Evolutionary conservation across 441 rosid genomes (phyloP), one percentile per base, ranked within the genome.

Genomic region (Syzygium malaccense): DNA sequence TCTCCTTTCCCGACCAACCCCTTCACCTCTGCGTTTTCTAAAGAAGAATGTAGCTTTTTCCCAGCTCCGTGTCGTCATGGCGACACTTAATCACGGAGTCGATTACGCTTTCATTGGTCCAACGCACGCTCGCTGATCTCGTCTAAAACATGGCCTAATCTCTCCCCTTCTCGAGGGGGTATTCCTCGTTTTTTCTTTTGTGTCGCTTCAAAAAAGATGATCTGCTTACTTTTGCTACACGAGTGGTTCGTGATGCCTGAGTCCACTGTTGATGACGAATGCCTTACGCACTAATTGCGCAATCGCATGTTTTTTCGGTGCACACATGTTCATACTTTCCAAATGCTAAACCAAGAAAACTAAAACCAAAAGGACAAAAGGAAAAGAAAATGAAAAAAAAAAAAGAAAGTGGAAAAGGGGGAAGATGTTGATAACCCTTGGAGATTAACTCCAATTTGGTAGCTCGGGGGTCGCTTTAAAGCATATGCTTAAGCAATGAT

Each of bases 391-490:
- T 10, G 48, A 15, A 64, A 30, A 30, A 30, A 32, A 41, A 75
- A 75, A 23, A 37, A 51, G 83, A 20, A 37, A 75, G 83, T 75
- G 83, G 83, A 75, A 75, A 75, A 37, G 51, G 83, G 83, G 83
- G 26, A 41, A 75, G 83, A 75, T 17, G 83, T 71, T 41, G 83
- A 71, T 37, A 60, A 75, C 83, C n/a, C 51, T 11, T 75, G 14
- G 51, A 75, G 80, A 85, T 88, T 88, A 91, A 88, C 85, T 86
- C 86, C 89, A 85, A 88, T 85, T 57, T 45, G 93, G 94, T 92
- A 41, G 95, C 89, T 94, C 92, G 56, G 19, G 55, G 87, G 96
- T 94, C 94, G 92, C 91, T 91, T 83, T 92, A 88, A 87, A 85
- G 89, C 83, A 75, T 75, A 37, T 75, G 83, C 83, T 75, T 41